These are phyloP conservation scores for Neofusicoccum laricinum DNA, from an alignment of 2,329 filamentous ascomycete genomes.

Conservation along the genomic window DNA sequence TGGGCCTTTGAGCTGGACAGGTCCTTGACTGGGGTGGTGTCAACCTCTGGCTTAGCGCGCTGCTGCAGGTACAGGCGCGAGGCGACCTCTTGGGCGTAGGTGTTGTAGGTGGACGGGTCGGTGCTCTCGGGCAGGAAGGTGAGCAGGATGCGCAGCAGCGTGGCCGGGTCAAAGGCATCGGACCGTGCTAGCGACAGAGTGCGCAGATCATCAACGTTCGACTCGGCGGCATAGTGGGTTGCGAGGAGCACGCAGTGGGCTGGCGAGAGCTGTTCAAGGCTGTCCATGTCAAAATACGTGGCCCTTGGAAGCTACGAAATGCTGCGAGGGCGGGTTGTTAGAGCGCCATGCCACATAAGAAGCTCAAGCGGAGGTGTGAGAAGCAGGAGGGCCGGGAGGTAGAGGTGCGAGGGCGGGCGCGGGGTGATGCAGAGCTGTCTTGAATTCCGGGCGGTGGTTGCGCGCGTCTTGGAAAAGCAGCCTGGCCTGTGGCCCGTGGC, in stretches of 20 bases:
- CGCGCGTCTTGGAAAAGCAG: not conserved
- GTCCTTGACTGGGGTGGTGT: constrained; percentile 55
- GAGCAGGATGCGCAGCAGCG: constrained; percentile 70
- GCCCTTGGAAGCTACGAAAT: not conserved
- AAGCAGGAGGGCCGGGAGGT: not conserved
- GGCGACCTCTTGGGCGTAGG: constrained; percentile 59
- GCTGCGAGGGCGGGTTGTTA: not conserved
- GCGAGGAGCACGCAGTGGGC: constrained; percentile 72
- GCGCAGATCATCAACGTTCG: constrained; percentile 62
- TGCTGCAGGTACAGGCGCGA: constrained; percentile 47
- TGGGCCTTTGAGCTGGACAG: constrained; percentile 62
- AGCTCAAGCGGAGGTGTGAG: not conserved
- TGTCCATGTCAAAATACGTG: constrained; percentile 10
- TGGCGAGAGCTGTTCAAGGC: constrained; percentile 47
- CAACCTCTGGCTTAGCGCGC: constrained; percentile 41
- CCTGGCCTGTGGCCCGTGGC: not conserved
- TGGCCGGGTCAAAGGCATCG: constrained; percentile 59
- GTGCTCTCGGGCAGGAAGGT: constrained; percentile 73
- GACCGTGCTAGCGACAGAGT: constrained; percentile 57
- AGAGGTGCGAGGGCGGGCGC: not conserved
- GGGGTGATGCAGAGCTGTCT: not conserved
- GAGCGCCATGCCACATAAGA: not conserved
- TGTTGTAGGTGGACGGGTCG: constrained; percentile 61
- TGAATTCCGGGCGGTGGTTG: not conserved
- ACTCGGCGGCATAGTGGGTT: constrained; percentile 64